A percentile compares a stretch with the other conserved stretches of the same genome.
These are phyloP conservation scores for Agrocybe pediades DNA, from an alignment of 768 basidiomycete species.

Conservation along the genomic window DNA sequence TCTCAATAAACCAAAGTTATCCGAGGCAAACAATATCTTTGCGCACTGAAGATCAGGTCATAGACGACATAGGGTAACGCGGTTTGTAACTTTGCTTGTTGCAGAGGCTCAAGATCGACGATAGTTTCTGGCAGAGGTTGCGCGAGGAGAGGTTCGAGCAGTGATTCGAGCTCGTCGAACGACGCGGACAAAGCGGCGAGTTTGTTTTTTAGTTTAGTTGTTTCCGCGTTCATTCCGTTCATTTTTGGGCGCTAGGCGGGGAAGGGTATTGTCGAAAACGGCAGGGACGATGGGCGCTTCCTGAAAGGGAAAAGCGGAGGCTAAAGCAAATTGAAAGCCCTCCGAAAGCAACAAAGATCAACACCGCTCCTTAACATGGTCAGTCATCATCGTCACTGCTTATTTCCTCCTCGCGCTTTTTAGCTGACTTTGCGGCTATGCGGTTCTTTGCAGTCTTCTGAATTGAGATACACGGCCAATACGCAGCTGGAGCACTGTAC, in stretches of 20 bases:
- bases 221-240: conserved; percentile 55
- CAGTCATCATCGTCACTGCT: conserved; percentile 29
- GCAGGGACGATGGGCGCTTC: conserved; percentile 3
- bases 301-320: conserved; percentile 11
- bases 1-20: conserved; percentile 4
- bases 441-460: conserved; percentile 64
- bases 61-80: conserved; percentile 81
- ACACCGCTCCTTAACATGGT: conserved; percentile 42
- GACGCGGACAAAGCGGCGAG: conserved; percentile 54
- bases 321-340: conserved; percentile 15
- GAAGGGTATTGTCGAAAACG: neutral
- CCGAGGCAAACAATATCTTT: neutral
- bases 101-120: conserved; percentile 65
- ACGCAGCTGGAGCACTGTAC: conserved; percentile 93
- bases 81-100: conserved; percentile 82
- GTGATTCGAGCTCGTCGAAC: conserved; percentile 68
- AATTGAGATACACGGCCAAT: conserved; percentile 94
- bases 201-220: conserved; percentile 44
- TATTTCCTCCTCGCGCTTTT: conserved; percentile 5
- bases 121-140: conserved; percentile 70
- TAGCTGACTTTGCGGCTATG: conserved; percentile 9
- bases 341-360: conserved; percentile 31
- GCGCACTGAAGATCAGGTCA: conserved; percentile 83
- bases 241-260: conserved; percentile 28
- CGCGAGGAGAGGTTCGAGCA: conserved; percentile 66